Evolutionary conservation across 73 alveolate genomes (phyloP).

Genomic region (Effrenium voratum): DNA sequence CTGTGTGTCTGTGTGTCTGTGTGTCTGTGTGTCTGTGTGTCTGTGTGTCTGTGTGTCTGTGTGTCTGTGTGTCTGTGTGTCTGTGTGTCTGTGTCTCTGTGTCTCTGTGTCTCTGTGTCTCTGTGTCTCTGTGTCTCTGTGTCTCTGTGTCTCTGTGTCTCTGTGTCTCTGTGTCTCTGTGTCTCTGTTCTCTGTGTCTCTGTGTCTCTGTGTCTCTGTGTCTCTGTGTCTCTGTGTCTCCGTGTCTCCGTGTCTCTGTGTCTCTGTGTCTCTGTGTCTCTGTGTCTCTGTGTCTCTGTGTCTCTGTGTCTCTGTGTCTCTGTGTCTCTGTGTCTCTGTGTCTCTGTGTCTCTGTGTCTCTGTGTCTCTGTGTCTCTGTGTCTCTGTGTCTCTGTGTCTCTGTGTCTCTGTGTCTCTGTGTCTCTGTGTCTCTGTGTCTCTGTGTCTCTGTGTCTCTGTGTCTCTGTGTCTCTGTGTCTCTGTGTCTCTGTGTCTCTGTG

Average conservation of each 20-base stretch:
- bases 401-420: conserved; percentile 29
- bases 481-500: conserved; percentile 39
- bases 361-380: conserved; percentile 34
- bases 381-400: conserved; percentile 18
- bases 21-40: no score
- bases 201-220: conserved; percentile 34
- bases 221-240: conserved; percentile 24
- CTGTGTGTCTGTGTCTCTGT: background rate
- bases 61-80: conserved; percentile 4
- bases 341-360: conserved; percentile 34
- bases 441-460: conserved; percentile 39
- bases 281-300: conserved; percentile 22
- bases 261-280: conserved; percentile 34
- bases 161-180: conserved; percentile 4
- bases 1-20: no score
- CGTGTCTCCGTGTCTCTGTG: conserved; percentile 19
- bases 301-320: conserved; percentile 39
- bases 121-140: conserved; percentile 4
- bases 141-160: conserved; percentile 4
- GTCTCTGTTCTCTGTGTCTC: conserved; percentile 21
- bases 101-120: conserved; percentile 4
- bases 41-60: background rate
- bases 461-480: conserved; percentile 39
- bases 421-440: conserved; percentile 39
- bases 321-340: conserved; percentile 39